Evolutionary conservation across 2,329 filamentous ascomycete species (phyloP), one percentile per base, ranked within the genome.

Genomic region (Exophiala dermatitidis): DNA sequence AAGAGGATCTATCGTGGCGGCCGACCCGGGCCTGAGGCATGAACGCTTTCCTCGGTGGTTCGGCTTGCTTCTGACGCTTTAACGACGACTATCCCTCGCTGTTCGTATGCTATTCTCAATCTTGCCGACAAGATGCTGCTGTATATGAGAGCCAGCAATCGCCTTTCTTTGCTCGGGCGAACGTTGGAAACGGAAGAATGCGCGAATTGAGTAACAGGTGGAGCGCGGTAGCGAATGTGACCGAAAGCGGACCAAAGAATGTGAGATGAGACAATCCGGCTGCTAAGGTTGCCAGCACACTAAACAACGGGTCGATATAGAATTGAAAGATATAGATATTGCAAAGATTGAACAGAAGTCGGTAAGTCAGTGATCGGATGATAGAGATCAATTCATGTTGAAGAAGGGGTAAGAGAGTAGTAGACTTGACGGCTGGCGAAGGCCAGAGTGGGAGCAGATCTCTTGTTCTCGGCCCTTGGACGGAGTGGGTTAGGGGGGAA

Each of bases 231-330:
- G 46, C 37, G 34, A 46, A 28, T 32, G 50, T 56, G 53, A 37
- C 52, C 48, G 42, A 53, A 54, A 56, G 36, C 46, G 56, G 55
- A 49, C 38, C 26, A 58, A 58, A 48, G 58, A 58, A 58, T 60
- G 52, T 57, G 55, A 50, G 41, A 56, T 36, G 48, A 46, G 41
- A 48, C 52, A 38, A 46, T 19, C 8, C 8, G 10, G 32, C 43
- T 32, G 19, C 6, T 12, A 26, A 5, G 31, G 28, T 6, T 32
- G 19, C 44, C 31, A 26, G 32, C 32, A 37, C 9, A 44, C 51
- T 46, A 40, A 41, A 50, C 40, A 31, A 41, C 10, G 10, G 36
- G n/a, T 26, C 12, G 9, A 37, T n/a, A 49, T 29, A 54, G 31
- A 44, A 51, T 34, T n/a, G 5, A 32, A 49, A 40, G 50, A 46